A percentile compares a stretch with the other conserved stretches of the same genome.
These are phyloP conservation scores for Cucurbita argyrosperma DNA, from an alignment of 306 rosid species.

Conservation along the genomic window DNA sequence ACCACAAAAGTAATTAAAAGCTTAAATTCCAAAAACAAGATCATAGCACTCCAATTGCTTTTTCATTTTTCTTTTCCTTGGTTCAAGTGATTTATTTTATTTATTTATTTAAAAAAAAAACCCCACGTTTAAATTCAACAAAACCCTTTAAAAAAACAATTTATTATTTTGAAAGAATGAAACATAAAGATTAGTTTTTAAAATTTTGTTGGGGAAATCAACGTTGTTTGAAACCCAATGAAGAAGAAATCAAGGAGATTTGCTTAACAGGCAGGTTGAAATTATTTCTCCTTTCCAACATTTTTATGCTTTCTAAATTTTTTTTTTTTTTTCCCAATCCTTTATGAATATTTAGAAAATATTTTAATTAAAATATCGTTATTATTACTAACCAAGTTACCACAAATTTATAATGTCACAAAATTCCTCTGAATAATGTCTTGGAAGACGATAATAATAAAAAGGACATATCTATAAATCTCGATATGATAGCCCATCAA, in stretches of 20 bases:
- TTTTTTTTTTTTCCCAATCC: too few relatives aligned
- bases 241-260: neutral
- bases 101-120: neutral
- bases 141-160: neutral
- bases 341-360: too few relatives aligned
- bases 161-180: neutral
- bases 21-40: neutral
- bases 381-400: too few relatives aligned
- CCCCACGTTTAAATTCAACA: neutral
- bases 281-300: too few relatives aligned
- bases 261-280: conserved; percentile 7
- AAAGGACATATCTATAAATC: too few relatives aligned
- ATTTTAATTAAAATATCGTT: too few relatives aligned
- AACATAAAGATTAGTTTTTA: neutral
- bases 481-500: too few relatives aligned
- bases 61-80: too few relatives aligned
- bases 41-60: neutral
- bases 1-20: neutral
- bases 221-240: neutral
- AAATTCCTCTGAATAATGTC: too few relatives aligned
- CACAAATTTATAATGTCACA: too few relatives aligned
- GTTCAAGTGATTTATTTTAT: neutral
- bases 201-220: conserved; percentile 8
- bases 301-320: too few relatives aligned
- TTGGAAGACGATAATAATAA: too few relatives aligned